Evolutionary conservation across 352 stramenopile species (phyloP).

Genomic region (Globisporangium splendens): DNA sequence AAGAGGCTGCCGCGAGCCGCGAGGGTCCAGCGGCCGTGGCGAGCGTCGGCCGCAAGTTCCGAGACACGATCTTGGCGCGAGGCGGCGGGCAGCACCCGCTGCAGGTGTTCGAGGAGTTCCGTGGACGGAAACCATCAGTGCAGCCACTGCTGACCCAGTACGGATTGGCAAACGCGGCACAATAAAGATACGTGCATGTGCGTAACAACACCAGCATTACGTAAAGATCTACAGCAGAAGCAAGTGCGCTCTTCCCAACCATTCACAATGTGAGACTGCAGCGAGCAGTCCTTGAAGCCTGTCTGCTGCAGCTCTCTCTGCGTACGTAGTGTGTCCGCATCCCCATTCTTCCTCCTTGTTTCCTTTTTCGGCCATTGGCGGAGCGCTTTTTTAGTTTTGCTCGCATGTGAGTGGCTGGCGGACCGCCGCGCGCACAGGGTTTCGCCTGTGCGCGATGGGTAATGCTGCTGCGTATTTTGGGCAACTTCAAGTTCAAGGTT

Average conservation of each 20-base stretch:
- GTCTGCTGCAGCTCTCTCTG: no score
- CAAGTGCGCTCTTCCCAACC: no score
- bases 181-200: no score
- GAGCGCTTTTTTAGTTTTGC: slow-evolving; percentile 8
- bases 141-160: slow-evolving; percentile 95
- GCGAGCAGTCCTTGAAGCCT: no score
- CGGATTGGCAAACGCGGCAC: slow-evolving; percentile 47
- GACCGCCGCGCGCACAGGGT: not conserved
- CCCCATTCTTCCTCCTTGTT: not conserved
- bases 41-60: slow-evolving; percentile 89
- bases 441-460: no score
- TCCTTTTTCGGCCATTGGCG: not conserved
- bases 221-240: no score
- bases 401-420: slow-evolving; percentile 8
- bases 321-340: not conserved
- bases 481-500: slow-evolving; percentile 9
- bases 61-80: slow-evolving; percentile 90
- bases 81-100: slow-evolving; percentile 86
- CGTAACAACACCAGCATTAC: no score
- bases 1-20: slow-evolving; percentile 72
- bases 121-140: slow-evolving; percentile 91
- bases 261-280: no score
- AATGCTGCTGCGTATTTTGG: not conserved
- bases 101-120: slow-evolving; percentile 95
- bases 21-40: slow-evolving; percentile 50